Base-by-base conservation (phyloP, 2,329 filamentous ascomycete genomes). In the Grosmannia serpens region DNA sequence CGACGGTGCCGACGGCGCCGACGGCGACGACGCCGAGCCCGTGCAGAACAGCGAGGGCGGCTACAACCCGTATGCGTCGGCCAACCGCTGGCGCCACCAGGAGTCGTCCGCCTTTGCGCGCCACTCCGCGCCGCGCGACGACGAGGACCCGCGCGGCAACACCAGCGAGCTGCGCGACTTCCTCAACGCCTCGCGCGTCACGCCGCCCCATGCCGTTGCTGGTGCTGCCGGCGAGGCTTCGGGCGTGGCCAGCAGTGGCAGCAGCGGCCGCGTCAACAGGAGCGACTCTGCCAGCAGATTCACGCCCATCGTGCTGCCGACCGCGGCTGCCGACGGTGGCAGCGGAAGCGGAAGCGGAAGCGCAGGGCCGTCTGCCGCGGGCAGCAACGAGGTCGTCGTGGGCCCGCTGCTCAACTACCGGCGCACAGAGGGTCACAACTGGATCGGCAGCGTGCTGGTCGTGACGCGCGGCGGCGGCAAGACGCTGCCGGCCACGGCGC, bases 401-500 rank as follows among this genome's bases (percentile, higher is more conserved):
- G 88, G 88, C 0, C 88, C 88, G 24, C 74, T 92, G 63, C 73
- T 92, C 62, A 92, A 92, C 72, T 92, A 91, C 70, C 79, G 86
- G 63, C 81, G 82, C 66, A 91, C 87, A 82, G 82, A 86, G 65
- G 79, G 78, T 31, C 75, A 75, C 46, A 74, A 73, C 47, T 97
- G 92, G 91, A 77, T 88, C 65, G 91, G 92, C 59, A 95, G 90
- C 69, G 88, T 95, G 9, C 75, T 96, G 65, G 75, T 96, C 55
- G 90, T 96, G 56, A 88, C 86, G 20, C 84, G 80, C 56, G 87
- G 90, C 5, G 87, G 87, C 27, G 84, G 79, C 60, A 73, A 82
- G 66, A 74, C 76, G 24, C 79, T 82, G 62, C 78, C 80, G 1
- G 69, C 75, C 4, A 44, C 20, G 56, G 74, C 79, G 62, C 83